Evolutionary conservation across 2,329 filamentous ascomycete species (phyloP).

Genomic region (Emmonsia crescens): DNA sequence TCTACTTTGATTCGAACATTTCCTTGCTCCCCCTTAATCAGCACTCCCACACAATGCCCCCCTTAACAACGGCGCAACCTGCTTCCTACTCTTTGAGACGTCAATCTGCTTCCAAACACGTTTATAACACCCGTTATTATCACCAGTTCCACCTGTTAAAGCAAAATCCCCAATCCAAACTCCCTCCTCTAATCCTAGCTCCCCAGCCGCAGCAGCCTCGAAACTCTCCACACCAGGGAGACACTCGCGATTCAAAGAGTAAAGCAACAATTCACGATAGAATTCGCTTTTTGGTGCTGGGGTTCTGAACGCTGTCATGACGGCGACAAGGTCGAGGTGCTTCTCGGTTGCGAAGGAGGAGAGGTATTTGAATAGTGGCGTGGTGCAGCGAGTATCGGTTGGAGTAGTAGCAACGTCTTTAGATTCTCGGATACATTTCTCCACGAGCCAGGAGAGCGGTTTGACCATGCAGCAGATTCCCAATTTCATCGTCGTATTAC

Average conservation of each 20-base stretch:
- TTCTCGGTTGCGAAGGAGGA: slow-evolving; percentile 36
- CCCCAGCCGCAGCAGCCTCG: slow-evolving; percentile 30
- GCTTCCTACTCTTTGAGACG: slow-evolving; percentile 50
- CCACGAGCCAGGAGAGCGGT: slow-evolving; percentile 41
- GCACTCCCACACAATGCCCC: slow-evolving; percentile 22
- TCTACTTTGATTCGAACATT: neutral
- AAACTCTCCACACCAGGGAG: slow-evolving; percentile 36
- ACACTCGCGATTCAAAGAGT: slow-evolving; percentile 33
- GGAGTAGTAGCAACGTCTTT: neutral
- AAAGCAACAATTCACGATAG: slow-evolving; percentile 42
- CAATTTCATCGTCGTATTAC: slow-evolving; percentile 31
- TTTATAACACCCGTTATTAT: slow-evolving; percentile 26
- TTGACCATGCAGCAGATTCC: slow-evolving; percentile 52
- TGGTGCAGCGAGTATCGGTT: neutral
- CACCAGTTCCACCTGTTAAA: slow-evolving; percentile 9
- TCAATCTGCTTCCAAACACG: slow-evolving; percentile 48
- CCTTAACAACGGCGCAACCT: slow-evolving; percentile 50
- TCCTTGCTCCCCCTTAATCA: neutral
- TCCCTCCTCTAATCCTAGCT: slow-evolving; percentile 33
- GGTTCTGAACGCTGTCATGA: slow-evolving; percentile 49
- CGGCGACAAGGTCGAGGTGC: slow-evolving; percentile 42
- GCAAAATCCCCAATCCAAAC: slow-evolving; percentile 15
- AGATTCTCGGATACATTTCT: neutral
- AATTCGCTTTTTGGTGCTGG: slow-evolving; percentile 32
- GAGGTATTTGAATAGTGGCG: slow-evolving; percentile 33